Evolutionary conservation across 148 eudicot species (phyloP), one percentile per base, ranked within the genome.

Genomic region (Cornus suecica): DNA sequence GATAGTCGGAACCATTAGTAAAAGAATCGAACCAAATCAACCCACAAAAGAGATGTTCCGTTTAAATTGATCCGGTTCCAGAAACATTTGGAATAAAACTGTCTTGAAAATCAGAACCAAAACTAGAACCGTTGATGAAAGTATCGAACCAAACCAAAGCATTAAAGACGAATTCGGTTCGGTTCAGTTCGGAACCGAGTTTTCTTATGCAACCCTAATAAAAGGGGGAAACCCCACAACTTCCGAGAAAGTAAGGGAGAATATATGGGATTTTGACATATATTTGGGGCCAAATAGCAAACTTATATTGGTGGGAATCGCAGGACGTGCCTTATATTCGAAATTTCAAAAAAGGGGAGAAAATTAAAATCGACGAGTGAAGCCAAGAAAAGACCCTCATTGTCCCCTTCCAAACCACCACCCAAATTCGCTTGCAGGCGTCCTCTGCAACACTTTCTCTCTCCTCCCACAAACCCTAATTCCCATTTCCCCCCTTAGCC

Each of bases 251-350:
- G 24, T 22, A 8, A 58, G 24, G 62, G 62, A 10, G 25, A 58
- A 58, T 1, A 58, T 18, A 20, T 18, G 25, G 0, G 4, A 58
- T 58, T 58, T 10, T n/a, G 4, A 58, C 20, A 58, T 22, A 14
- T 52, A 3, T 52, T 52, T 18, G 62, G 62, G 62, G 4, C 62
- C 62, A 13, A 16, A 4, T 4, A 18, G 24, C 4, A 22, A 58
- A 20, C 7, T 58, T 18, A 58, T 1, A 58, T 58, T 48, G 72
- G 58, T 69, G 72, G 72, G 72, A 69, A 69, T 0, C 18, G 58
- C 1, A 20, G 34, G 60, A 23, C 72, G 72, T 69, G n/a, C n/a
- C n/a, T n/a, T 69, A 42, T 8, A 48, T 69, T 69, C 72, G 72
- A 69, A 69, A 42, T 24, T 69, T 69, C 34, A 48, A 69, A 69